phyloP scores from a whole-genome alignment of 192 early-diverging fungal genomes.

The Spizellomyces sp. region DNA sequence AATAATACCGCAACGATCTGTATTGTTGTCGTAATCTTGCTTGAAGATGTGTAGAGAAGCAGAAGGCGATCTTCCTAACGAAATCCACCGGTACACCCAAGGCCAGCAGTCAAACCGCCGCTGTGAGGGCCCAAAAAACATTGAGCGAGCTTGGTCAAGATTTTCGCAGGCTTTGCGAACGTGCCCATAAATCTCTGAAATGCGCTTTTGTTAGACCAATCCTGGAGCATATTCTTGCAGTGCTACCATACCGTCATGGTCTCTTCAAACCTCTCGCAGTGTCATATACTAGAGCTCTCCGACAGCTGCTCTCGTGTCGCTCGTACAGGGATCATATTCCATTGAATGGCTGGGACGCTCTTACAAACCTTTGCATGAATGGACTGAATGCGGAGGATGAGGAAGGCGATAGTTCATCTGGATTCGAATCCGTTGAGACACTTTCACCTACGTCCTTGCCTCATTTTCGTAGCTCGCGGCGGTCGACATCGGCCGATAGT shows the following conservation, averaged over 20 bases:
- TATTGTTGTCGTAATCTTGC: neutral
- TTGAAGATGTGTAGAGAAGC: conserved; percentile 20
- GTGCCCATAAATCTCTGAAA: neutral
- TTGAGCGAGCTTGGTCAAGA: conserved; percentile 7
- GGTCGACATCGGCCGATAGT: neutral
- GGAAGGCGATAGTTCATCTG: too few relatives aligned
- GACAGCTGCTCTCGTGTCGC: conserved; percentile 6
- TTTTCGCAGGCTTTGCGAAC: conserved; percentile 23
- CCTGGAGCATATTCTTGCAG: conserved; percentile 22
- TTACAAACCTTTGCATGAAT: conserved; percentile 15
- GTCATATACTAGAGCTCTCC: conserved; percentile 14
- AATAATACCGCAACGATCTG: too few relatives aligned
- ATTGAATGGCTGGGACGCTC: conserved; percentile 5
- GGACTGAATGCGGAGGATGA: neutral
- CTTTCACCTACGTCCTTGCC: too few relatives aligned
- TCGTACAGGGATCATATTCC: conserved; percentile 23
- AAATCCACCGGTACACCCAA: neutral
- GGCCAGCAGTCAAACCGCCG: neutral
- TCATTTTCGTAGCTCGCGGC: neutral
- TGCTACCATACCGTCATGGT: conserved; percentile 22
- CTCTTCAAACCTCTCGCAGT: conserved; percentile 25
- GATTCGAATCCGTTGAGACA: too few relatives aligned
- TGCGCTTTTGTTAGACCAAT: neutral
- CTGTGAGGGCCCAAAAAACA: neutral
- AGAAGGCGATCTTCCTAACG: conserved; percentile 10